phyloP scores from a whole-genome alignment of 306 rosid species.

The Ormosia semicastrata region DNA sequence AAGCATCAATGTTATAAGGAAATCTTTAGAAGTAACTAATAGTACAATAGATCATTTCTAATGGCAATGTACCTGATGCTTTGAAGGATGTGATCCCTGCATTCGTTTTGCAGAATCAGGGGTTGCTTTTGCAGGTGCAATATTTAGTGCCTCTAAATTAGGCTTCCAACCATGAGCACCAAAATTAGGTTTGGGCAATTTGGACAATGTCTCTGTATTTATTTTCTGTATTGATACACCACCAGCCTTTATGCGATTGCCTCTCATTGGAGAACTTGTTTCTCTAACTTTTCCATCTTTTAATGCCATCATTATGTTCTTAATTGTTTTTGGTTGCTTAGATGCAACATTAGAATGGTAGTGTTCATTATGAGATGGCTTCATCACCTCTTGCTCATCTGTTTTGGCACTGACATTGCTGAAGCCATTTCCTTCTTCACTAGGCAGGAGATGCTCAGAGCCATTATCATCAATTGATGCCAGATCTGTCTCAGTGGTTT shows the following conservation, averaged over 20 bases:
- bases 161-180: conserved; percentile 49
- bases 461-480: conserved; percentile 50
- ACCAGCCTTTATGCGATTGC: conserved; percentile 46
- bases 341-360: conserved; percentile 43
- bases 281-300: conserved; percentile 75
- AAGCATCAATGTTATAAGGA: background rate
- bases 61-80: conserved; percentile 61
- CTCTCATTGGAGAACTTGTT: conserved; percentile 69
- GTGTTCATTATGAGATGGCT: conserved; percentile 40
- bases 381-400: conserved; percentile 40
- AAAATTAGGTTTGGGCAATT: conserved; percentile 57
- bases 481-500: conserved; percentile 44
- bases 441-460: conserved; percentile 48
- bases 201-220: conserved; percentile 55
- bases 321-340: conserved; percentile 61
- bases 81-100: conserved; percentile 51
- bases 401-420: conserved; percentile 38
- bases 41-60: background rate
- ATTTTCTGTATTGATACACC: conserved; percentile 46
- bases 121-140: conserved; percentile 46
- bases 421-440: conserved; percentile 46
- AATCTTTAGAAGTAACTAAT: background rate
- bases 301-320: conserved; percentile 60
- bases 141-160: conserved; percentile 49
- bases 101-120: conserved; percentile 56